Evolutionary conservation across 495 filamentous ascomycete species (phyloP), one percentile per base, ranked within the genome.

Genomic region (Penicillium cinerascens): DNA sequence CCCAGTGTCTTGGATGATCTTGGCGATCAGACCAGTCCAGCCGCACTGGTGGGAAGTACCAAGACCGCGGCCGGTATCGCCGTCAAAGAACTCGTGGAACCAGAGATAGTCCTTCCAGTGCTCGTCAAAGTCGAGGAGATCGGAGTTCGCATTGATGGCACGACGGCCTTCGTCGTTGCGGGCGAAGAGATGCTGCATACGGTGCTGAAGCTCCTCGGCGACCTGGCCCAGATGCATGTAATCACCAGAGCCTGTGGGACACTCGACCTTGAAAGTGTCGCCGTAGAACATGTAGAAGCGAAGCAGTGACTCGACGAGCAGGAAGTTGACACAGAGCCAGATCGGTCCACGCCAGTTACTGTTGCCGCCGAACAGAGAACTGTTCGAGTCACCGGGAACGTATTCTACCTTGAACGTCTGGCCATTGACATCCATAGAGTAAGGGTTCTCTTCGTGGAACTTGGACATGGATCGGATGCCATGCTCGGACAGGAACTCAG

Each of bases 31-130:
- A 0, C 92, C 93, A n/a, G 92, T 96, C 93, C 93, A 97, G 5
- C 92, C 92, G 54, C 90, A 95, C 66, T 97, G 92, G 69, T 97
- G 93, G 42, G 88, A 93, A 20, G 92, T 89, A 47, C 92, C 92
- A 7, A 97, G 76, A 6, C 93, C 92, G 45, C 90, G 84, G 15
- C 93, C 92, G 22, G 76, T 85, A 63, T 97, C 93, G 23, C 89
- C 92, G 59, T 97, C 92, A 61, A 97, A 97, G 75, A 95, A 97
- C 68, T 97, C 92, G 62, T 95, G 86, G 78, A 95, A 97, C 87
- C 89, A 96, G 52, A 97, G 71, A 60, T 95, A 82, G 64, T 97
- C 91, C 64, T 83, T 90, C 92, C 92, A 97, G 70, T 96, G 75
- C 20, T 88, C 82, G 67, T 97, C 89, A 55, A 85, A 93, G 71